Evolutionary conservation across 768 basidiomycete genomes (phyloP).

Genomic region (Termitomyces sp.): DNA sequence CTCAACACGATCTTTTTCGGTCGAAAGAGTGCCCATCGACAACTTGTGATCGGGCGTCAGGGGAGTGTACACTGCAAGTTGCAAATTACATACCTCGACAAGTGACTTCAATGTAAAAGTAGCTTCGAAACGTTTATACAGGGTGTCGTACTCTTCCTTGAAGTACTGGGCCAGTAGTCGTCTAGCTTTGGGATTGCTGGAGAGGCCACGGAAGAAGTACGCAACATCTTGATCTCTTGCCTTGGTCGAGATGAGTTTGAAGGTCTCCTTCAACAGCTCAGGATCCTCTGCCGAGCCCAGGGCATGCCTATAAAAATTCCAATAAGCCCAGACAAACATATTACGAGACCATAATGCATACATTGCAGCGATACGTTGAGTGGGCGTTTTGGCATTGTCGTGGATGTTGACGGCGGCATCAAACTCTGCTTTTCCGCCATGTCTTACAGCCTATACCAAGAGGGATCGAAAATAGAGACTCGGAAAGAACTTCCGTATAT

Average conservation of each 20-base stretch:
- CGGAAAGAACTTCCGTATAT: not conserved
- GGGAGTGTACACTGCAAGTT: slow-evolving; percentile 8
- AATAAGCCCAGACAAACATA: slow-evolving; percentile 5
- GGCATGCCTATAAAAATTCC: slow-evolving; percentile 40
- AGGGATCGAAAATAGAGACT: slow-evolving; percentile 1
- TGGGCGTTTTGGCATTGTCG: slow-evolving; percentile 69
- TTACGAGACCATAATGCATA: slow-evolving; percentile 24
- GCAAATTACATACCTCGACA: slow-evolving; percentile 41
- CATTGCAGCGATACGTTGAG: slow-evolving; percentile 68
- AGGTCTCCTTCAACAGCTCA: slow-evolving; percentile 54
- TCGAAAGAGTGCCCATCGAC: slow-evolving; percentile 39
- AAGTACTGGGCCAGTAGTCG: slow-evolving; percentile 55
- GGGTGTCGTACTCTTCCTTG: slow-evolving; percentile 61
- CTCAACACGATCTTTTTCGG: slow-evolving; percentile 57
- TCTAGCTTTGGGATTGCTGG: slow-evolving; percentile 49
- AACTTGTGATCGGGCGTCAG: slow-evolving; percentile 26
- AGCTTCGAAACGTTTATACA: slow-evolving; percentile 66
- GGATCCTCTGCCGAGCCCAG: slow-evolving; percentile 57
- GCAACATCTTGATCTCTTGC: slow-evolving; percentile 57
- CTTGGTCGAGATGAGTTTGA: slow-evolving; percentile 50
- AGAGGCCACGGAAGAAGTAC: slow-evolving; percentile 58
- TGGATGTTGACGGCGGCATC: slow-evolving; percentile 65
- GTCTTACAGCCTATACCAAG: slow-evolving; percentile 51
- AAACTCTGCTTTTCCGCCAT: slow-evolving; percentile 73
- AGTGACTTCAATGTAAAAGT: slow-evolving; percentile 55